Base-by-base conservation (phyloP, 345 rosid genomes). In the Eucalyptus polybractea region DNA sequence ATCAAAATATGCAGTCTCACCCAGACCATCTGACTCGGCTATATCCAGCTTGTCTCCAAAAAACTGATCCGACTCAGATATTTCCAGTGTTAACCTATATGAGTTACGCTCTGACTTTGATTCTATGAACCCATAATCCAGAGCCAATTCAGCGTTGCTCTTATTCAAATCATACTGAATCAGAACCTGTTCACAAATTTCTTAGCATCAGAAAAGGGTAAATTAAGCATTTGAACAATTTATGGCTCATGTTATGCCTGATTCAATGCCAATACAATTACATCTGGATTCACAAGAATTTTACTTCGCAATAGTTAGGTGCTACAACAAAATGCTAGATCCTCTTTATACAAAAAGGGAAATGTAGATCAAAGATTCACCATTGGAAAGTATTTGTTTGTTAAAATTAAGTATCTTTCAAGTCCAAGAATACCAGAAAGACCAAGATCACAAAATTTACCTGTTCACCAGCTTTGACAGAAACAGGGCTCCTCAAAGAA, bases 121-220 rank as follows among this genome's bases (percentile, higher is more conserved):
- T 91, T 97, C 99, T 88, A 94, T 91, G 93, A 97, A 96, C 53
- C 99, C 99, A 87, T 97, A 96, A 94, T 97, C 99, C 80, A 97
- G 92, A 90, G 99, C 98, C 87, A 97, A 92, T 92, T 97, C 99
- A 4, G 97, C 95, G 86, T 97, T 97, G 91, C 97, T 97, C 94
- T 97, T 97, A 91, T 94, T 91, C 88, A 94, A 89, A 92, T 97
- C 98, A 47, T 97, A 97, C 89, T 97, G 98, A 88, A 97, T 95
- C 88, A 95, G 90, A 56, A 97, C 97, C 98, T 97, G 95, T 89
- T 86, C 56, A 91, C 92, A 65, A 37, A 89, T 53, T 51, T 80
- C 42, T 25, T 33, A 60, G 67, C 37, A 50, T 87, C 88, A 87
- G n/a, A 22, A 60, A 50, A 40, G 54, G 3, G 76, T 27, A 16